A percentile compares a stretch with the other conserved stretches of the same genome.
Conservation (phyloP, 768 basidiomycete species). For the Lactifluus subvellereus region DNA sequence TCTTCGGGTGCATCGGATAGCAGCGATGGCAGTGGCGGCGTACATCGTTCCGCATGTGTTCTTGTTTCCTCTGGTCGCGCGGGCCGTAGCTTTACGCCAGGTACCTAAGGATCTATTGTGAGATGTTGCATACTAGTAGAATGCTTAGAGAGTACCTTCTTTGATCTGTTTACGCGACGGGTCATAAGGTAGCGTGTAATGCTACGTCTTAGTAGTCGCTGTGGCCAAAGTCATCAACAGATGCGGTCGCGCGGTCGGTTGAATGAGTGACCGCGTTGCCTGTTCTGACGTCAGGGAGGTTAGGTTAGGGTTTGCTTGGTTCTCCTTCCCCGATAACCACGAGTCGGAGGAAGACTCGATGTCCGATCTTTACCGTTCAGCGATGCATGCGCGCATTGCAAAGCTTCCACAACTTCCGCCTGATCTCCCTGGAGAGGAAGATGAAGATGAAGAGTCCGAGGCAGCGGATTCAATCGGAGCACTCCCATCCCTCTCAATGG, state of each 20-base stretch:
- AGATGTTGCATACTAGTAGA: neutral
- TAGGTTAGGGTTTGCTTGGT: slow-evolving; percentile 11
- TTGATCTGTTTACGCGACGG: slow-evolving; percentile 59
- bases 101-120: slow-evolving; percentile 45
- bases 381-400: slow-evolving; percentile 66
- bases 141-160: slow-evolving; percentile 40
- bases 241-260: neutral
- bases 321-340: neutral
- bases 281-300: neutral
- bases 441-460: slow-evolving; percentile 49
- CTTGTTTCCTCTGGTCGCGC: slow-evolving; percentile 34
- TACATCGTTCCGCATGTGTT: slow-evolving; percentile 28
- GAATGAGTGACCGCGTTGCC: neutral
- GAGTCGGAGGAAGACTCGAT: slow-evolving; percentile 32
- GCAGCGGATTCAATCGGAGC: slow-evolving; percentile 51
- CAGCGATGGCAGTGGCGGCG: slow-evolving; percentile 33
- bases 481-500: slow-evolving; percentile 55
- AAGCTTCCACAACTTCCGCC: slow-evolving; percentile 55
- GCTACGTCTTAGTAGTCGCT: neutral
- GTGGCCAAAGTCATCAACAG: neutral
- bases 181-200: neutral
- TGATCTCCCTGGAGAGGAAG: slow-evolving; percentile 36
- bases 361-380: slow-evolving; percentile 72
- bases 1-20: slow-evolving; percentile 32
- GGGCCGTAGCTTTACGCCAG: slow-evolving; percentile 77